Conservation (phyloP, 768 basidiomycete genomes). For the Infundibulicybe gibba region DNA sequence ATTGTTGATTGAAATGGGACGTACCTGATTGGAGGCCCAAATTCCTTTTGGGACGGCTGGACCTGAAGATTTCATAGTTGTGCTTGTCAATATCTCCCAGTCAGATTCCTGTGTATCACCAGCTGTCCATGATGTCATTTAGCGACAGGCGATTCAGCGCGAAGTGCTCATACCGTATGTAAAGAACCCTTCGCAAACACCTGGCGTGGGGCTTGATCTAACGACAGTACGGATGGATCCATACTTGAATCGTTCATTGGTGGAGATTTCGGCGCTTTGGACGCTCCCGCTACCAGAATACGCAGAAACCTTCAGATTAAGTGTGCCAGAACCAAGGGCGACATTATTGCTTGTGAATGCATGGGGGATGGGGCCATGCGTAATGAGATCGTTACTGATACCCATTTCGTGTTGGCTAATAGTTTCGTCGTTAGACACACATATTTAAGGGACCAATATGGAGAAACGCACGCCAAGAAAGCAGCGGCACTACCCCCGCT, state of each 20-base stretch:
- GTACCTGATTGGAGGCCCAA: constrained; percentile 32
- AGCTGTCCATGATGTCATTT: constrained; percentile 11
- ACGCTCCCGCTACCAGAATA: constrained; percentile 24
- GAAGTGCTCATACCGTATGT: constrained; percentile 23
- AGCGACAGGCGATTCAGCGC: no score
- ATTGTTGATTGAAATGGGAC: neutral
- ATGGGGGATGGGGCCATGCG: constrained; percentile 15
- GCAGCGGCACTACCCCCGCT: neutral
- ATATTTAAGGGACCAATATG: no score
- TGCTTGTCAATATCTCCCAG: constrained; percentile 31
- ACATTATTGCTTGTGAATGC: constrained; percentile 24
- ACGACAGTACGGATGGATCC: constrained; percentile 29
- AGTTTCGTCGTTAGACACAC: no score
- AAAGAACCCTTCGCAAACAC: constrained; percentile 33
- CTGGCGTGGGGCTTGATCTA: constrained; percentile 28
- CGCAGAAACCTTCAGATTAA: constrained; percentile 28
- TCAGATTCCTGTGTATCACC: constrained; percentile 29
- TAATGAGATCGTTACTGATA: constrained; percentile 21
- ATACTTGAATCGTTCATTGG: constrained; percentile 23
- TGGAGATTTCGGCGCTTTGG: constrained; percentile 24
- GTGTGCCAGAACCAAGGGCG: constrained; percentile 23
- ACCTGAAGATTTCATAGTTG: constrained; percentile 15
- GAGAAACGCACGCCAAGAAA: neutral
- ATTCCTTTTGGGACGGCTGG: constrained; percentile 26
- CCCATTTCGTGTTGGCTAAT: constrained; percentile 11